Evolutionary conservation across 2,329 filamentous ascomycete genomes (phyloP).

Genomic region (Paecilomyces sp.): DNA sequence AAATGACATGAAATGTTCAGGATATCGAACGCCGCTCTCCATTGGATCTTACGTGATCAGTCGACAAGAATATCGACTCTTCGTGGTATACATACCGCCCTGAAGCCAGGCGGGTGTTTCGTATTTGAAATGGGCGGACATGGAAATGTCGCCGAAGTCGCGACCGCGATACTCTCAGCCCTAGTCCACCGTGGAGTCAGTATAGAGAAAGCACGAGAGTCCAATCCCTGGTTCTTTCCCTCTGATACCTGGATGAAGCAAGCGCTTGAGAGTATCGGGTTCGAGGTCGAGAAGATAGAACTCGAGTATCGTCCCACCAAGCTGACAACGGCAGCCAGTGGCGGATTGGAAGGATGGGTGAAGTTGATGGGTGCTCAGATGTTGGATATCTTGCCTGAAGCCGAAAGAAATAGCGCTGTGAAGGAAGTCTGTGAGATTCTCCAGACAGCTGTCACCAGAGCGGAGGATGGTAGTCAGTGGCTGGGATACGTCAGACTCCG

Average conservation of each 20-base stretch:
- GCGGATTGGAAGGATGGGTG: conserved; percentile 60
- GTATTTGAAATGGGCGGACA: conserved; percentile 66
- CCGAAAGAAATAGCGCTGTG: conserved; percentile 46
- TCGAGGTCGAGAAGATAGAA: conserved; percentile 49
- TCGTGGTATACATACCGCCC: conserved; percentile 41
- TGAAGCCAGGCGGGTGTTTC: conserved; percentile 52
- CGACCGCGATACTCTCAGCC: conserved; percentile 49
- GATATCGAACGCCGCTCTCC: conserved; percentile 59
- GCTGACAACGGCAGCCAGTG: conserved; percentile 32
- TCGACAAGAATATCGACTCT: conserved; percentile 47
- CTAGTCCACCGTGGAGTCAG: conserved; percentile 46
- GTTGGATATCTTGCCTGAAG: conserved; percentile 46
- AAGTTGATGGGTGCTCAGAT: conserved; percentile 55
- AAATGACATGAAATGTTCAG: conserved; percentile 7
- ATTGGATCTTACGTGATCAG: conserved; percentile 55
- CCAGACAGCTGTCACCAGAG: conserved; percentile 47
- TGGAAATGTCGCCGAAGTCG: conserved; percentile 60
- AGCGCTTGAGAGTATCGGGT: conserved; percentile 32
- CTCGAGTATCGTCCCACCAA: conserved; percentile 58
- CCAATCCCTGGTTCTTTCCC: conserved; percentile 66
- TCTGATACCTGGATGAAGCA: conserved; percentile 52
- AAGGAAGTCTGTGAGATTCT: conserved; percentile 50
- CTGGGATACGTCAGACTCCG: conserved; percentile 42
- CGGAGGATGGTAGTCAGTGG: conserved; percentile 50
- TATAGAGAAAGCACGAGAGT: conserved; percentile 41